Base-by-base conservation (phyloP, 805 yeast genomes). In the Candida maltosa region DNA sequence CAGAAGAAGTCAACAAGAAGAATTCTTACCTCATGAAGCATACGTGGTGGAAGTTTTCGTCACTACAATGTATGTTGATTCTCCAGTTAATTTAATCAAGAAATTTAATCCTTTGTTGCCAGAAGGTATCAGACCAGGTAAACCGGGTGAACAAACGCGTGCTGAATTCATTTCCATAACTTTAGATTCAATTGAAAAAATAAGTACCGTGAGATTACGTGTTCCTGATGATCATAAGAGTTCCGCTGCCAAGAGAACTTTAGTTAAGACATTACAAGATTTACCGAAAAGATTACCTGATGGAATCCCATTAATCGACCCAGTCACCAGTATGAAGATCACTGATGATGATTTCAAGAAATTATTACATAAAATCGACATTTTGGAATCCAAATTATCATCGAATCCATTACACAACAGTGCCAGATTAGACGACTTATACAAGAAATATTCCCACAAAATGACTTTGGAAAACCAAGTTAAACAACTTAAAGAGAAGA, bases 271-370 rank as follows among this genome's bases (percentile, higher is more conserved):
- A 6, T 65, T 93, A 51, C 71, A 69, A 34, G 97, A 93, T 58
- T 87, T 88, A 42, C 75, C 78, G 22, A 77, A 82, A 47, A 78
- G 95, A 60, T 82, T 88, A 52, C 88, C 94, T 8, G 93, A 87
- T 54, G 96, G 96, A 1, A 70, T 93, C 23, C 96, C 97, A n/a
- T 54, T 79, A 29, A 72, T 93, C 58, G 96, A 93, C 59, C 97
- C 98, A 4, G 69, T 93, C 25, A 82, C 79, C 42, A 87, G 84
- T 54, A 93, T 93, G 98, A 86, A 88, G 54, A 91, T 93, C 48
- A 83, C 78, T 30, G 96, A 87, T 53, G 75, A 74, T 4, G 86
- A 85, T 14, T 93, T 94, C 67, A 66, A 70, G 49, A 69, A 73
- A 34, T 64, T 94, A 34, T 54, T 85, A 39, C 76, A 80, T 47